These are phyloP conservation scores for Amanita jacksonii DNA, from an alignment of 768 basidiomycete species.

Conservation along the genomic window DNA sequence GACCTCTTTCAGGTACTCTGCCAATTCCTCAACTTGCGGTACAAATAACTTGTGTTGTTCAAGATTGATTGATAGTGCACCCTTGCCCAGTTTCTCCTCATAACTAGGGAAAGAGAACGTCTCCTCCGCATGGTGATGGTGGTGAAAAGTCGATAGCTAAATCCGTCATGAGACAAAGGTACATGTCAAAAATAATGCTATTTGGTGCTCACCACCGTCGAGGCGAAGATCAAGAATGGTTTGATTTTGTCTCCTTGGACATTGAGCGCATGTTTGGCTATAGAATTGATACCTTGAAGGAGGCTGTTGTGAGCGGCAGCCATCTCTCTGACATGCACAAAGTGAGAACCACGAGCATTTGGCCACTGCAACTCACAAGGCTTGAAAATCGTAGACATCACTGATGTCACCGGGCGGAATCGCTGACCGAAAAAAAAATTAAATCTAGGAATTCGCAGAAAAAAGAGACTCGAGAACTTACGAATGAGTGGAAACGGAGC, in stretches of 20 bases:
- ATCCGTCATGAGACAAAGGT: not conserved
- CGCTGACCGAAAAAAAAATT: slow-evolving; percentile 5
- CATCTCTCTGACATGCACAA: slow-evolving; percentile 18
- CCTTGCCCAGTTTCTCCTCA: slow-evolving; percentile 19
- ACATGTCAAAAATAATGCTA: not conserved
- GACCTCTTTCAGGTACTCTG: slow-evolving; percentile 39
- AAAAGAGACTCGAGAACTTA: not conserved
- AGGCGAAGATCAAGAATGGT: slow-evolving; percentile 19
- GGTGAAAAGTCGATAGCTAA: slow-evolving; percentile 18
- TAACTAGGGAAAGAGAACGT: slow-evolving; percentile 17
- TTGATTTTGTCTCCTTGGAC: slow-evolving; percentile 17
- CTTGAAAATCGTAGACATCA: slow-evolving; percentile 19
- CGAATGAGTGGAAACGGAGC: slow-evolving; percentile 14
- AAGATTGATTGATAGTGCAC: slow-evolving; percentile 15
- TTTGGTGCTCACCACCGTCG: slow-evolving; percentile 14
- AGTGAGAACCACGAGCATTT: not conserved
- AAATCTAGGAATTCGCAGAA: not conserved
- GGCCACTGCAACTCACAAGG: slow-evolving; percentile 15
- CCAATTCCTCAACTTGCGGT: slow-evolving; percentile 16
- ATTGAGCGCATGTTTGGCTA: slow-evolving; percentile 16
- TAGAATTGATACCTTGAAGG: slow-evolving; percentile 20
- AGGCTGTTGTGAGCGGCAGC: slow-evolving; percentile 21
- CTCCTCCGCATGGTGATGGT: slow-evolving; percentile 24
- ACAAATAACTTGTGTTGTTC: slow-evolving; percentile 21
- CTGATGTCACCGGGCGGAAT: slow-evolving; percentile 19